Evolutionary conservation across 1,139 yeast genomes (phyloP).

Genomic region (Taphrina wiesneri): DNA sequence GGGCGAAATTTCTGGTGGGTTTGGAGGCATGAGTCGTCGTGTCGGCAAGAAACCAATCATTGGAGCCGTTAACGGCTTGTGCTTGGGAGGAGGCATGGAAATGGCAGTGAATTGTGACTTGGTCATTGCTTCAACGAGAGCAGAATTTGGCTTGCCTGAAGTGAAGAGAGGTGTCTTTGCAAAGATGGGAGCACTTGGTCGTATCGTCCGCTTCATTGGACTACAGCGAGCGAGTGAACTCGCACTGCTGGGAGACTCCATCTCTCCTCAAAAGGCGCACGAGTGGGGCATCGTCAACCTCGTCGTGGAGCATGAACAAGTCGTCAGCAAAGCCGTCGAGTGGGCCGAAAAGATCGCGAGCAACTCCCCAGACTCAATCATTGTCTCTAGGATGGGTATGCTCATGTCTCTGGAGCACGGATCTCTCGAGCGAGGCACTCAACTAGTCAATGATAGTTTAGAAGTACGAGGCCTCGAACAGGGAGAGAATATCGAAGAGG

Average conservation of each 20-base stretch:
- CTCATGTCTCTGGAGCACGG: slow-evolving; percentile 43
- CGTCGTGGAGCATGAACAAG: slow-evolving; percentile 41
- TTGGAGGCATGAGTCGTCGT: slow-evolving; percentile 45
- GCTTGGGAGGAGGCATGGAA: slow-evolving; percentile 47
- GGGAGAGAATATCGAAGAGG: slow-evolving; percentile 41
- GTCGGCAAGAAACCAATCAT: slow-evolving; percentile 44
- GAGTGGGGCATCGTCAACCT: slow-evolving; percentile 45
- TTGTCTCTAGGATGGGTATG: slow-evolving; percentile 42
- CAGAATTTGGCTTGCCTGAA: slow-evolving; percentile 44
- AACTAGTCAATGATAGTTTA: slow-evolving; percentile 37
- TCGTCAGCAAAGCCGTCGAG: slow-evolving; percentile 43
- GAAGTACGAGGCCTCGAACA: slow-evolving; percentile 39
- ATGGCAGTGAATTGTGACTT: slow-evolving; percentile 45
- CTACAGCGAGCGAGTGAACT: slow-evolving; percentile 44
- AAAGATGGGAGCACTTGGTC: slow-evolving; percentile 45
- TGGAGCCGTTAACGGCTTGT: slow-evolving; percentile 45
- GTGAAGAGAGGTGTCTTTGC: slow-evolving; percentile 45
- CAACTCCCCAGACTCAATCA: slow-evolving; percentile 44
- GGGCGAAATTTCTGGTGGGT: slow-evolving; percentile 41
- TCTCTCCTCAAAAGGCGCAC: slow-evolving; percentile 42
- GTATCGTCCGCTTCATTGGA: slow-evolving; percentile 41
- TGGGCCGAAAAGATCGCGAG: slow-evolving; percentile 41
- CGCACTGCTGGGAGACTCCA: slow-evolving; percentile 45
- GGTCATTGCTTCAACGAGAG: slow-evolving; percentile 43
- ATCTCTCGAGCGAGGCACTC: slow-evolving; percentile 40